A percentile compares a stretch with the other conserved stretches of the same genome.
Evolutionary conservation across 164 flowering plant genomes (phyloP).

Genomic region (Echeveria elegans): DNA sequence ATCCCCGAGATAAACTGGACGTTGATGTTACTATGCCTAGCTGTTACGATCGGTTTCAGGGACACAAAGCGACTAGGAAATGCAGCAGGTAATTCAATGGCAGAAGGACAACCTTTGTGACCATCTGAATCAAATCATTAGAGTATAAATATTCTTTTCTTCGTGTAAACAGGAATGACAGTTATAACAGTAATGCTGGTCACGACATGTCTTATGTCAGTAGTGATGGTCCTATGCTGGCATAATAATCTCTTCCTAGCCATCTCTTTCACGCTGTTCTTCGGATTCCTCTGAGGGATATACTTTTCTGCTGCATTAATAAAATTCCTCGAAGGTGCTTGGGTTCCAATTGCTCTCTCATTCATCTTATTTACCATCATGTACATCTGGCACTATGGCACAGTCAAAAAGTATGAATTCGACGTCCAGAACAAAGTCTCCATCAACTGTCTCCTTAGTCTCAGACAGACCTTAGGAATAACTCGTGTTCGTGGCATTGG

Average conservation of each 20-base stretch:
- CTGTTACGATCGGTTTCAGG: slow-evolving; percentile 55
- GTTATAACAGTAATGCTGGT: slow-evolving; percentile 71
- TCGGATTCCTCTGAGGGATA: slow-evolving; percentile 62
- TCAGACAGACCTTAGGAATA: slow-evolving; percentile 52
- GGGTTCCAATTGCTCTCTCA: slow-evolving; percentile 66
- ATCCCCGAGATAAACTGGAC: slow-evolving; percentile 68
- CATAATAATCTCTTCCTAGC: slow-evolving; percentile 38
- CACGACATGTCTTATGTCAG: slow-evolving; percentile 70
- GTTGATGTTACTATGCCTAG: slow-evolving; percentile 54
- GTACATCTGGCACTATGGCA: slow-evolving; percentile 67
- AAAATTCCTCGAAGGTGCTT: slow-evolving; percentile 71
- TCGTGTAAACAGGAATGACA: slow-evolving; percentile 41
- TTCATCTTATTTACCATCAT: slow-evolving; percentile 41
- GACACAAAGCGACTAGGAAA: slow-evolving; percentile 60
- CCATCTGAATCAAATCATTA: too few species aligned
- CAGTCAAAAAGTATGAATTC: slow-evolving; percentile 51
- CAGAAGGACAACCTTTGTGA: too few species aligned
- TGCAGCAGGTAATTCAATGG: slow-evolving; percentile 58
- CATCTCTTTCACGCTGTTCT: slow-evolving; percentile 41
- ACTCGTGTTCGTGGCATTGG: too few species aligned
- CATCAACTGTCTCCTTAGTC: slow-evolving; percentile 49
- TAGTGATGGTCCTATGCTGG: slow-evolving; percentile 65
- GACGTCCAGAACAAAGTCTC: slow-evolving; percentile 70
- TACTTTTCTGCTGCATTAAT: slow-evolving; percentile 73
- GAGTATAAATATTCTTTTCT: too few species aligned